A percentile compares a stretch with the other conserved stretches of the same genome.
These are phyloP conservation scores for Nothophaeocryptopus gaeumannii DNA, from an alignment of 2,329 filamentous ascomycete genomes.

Conservation along the genomic window DNA sequence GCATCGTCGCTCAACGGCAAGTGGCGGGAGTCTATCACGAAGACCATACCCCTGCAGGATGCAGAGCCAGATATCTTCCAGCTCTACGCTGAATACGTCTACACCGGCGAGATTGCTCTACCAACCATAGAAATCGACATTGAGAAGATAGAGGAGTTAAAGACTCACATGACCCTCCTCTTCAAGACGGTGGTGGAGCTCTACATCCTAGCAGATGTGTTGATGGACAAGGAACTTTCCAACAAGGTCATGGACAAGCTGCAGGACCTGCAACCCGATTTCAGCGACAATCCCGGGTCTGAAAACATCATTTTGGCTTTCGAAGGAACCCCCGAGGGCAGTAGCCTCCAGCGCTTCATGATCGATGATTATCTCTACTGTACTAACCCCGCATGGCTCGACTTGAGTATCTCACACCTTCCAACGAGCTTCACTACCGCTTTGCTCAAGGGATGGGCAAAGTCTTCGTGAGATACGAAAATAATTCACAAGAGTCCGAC, in stretches of 20 bases:
- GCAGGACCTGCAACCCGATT: background rate
- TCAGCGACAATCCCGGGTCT: background rate
- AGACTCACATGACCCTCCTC: background rate
- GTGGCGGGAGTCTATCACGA: background rate
- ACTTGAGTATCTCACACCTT: too few species aligned
- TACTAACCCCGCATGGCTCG: constrained; percentile 1
- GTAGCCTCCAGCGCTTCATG: constrained; percentile 4
- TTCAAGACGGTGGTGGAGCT: constrained; percentile 4
- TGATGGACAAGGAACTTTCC: constrained; percentile 8
- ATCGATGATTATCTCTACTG: constrained; percentile 1
- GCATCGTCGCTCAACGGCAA: background rate
- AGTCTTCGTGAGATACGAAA: background rate
- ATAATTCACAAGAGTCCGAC: background rate
- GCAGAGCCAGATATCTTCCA: constrained; percentile 2
- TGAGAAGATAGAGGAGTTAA: background rate
- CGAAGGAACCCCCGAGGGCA: background rate
- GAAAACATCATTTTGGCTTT: background rate
- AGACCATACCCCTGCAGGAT: constrained; percentile 3
- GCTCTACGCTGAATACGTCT: constrained; percentile 5
- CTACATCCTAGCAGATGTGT: constrained; percentile 10
- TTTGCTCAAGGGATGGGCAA: constrained; percentile 1
- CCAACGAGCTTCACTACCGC: too few species aligned
- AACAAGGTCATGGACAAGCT: constrained; percentile 13
- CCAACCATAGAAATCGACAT: background rate
- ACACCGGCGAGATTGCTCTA: constrained; percentile 3